These are phyloP conservation scores for Cytidiella melzeri DNA, from an alignment of 768 basidiomycete genomes.

Conservation along the genomic window DNA sequence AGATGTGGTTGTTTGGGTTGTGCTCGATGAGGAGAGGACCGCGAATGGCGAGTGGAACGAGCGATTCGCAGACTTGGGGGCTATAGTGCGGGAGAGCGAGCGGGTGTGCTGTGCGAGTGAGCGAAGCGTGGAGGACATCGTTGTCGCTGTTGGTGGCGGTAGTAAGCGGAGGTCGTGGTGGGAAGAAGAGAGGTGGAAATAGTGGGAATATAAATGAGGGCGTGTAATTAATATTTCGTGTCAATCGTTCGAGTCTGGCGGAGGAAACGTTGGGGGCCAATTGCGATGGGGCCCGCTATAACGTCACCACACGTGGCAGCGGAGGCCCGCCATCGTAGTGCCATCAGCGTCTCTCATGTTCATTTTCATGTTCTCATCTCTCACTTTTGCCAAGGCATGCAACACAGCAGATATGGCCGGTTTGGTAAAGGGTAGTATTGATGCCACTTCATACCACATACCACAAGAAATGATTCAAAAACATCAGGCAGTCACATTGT, in stretches of 20 bases:
- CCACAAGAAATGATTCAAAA: too few relatives aligned
- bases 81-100: slow-evolving; percentile 18
- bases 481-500: too few relatives aligned
- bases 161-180: not conserved
- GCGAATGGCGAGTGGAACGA: slow-evolving; percentile 64
- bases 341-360: too few relatives aligned
- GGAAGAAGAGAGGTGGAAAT: not conserved
- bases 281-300: slow-evolving; percentile 6
- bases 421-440: too few relatives aligned
- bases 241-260: slow-evolving; percentile 3
- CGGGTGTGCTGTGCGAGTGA: slow-evolving; percentile 24
- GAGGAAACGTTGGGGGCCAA: too few relatives aligned
- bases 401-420: too few relatives aligned
- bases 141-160: slow-evolving; percentile 9
- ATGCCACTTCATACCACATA: too few relatives aligned
- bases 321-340: too few relatives aligned
- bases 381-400: too few relatives aligned
- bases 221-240: not conserved
- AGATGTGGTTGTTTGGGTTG: slow-evolving; percentile 26
- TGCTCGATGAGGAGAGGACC: slow-evolving; percentile 36
- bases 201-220: not conserved
- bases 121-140: slow-evolving; percentile 28
- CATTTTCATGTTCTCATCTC: too few relatives aligned
- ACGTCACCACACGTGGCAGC: slow-evolving; percentile 6
- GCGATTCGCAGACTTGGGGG: slow-evolving; percentile 29